Percentiles rank a stretch among this genome's conserved stretches.
Conservation (phyloP, 768 basidiomycete species). For the Cyclocybe aegerita region DNA sequence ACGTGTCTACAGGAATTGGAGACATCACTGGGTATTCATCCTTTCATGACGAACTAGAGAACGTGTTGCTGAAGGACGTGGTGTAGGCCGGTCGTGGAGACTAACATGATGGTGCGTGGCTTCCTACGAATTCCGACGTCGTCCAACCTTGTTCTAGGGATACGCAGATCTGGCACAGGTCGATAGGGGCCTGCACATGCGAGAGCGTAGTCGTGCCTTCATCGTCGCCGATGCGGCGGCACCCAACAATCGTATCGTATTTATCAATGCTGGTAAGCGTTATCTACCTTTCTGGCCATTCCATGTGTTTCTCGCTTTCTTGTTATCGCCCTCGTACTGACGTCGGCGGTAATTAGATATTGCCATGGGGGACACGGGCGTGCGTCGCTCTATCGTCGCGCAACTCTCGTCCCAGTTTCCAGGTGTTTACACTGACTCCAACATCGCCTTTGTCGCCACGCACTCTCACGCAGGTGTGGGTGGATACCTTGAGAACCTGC, state of each 20-base stretch:
- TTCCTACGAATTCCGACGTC: background rate
- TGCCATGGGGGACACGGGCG: constrained; percentile 78
- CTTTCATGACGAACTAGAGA: constrained; percentile 2
- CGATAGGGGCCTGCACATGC: constrained; percentile 76
- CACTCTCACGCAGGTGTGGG: constrained; percentile 80
- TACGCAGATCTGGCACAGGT: constrained; percentile 67
- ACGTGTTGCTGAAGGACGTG: constrained; percentile 7
- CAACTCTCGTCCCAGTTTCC: constrained; percentile 56
- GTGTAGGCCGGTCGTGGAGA: constrained; percentile 71
- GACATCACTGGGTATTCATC: constrained; percentile 68
- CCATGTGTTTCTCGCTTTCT: constrained; percentile 2
- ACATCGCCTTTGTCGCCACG: constrained; percentile 74
- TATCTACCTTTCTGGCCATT: background rate
- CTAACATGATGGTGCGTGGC: constrained; percentile 71
- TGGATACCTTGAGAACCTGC: constrained; percentile 75
- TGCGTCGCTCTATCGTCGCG: constrained; percentile 66
- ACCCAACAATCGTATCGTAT: constrained; percentile 61
- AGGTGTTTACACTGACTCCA: constrained; percentile 64
- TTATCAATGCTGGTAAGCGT: constrained; percentile 68
- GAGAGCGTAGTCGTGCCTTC: constrained; percentile 75
- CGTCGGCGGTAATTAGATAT: constrained; percentile 47
- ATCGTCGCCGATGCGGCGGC: constrained; percentile 64
- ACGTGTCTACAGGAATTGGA: constrained; percentile 48
- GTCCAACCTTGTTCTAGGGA: constrained; percentile 40
- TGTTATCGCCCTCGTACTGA: background rate